phyloP scores from a whole-genome alignment of 306 rosid genomes.

The Pyrus betulifolia region DNA sequence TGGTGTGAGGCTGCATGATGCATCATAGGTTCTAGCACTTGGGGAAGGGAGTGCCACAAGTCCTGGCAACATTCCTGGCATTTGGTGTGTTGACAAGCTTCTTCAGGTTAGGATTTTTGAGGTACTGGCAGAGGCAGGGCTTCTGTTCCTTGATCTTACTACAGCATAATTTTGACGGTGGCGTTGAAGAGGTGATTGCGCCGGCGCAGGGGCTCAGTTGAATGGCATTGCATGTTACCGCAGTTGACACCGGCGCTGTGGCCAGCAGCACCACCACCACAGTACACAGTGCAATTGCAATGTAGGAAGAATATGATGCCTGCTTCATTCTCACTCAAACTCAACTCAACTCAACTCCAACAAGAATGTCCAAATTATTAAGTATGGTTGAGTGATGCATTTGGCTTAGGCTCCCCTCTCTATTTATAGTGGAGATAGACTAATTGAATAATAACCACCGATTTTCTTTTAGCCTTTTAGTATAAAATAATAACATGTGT shows the following conservation, averaged over 20 bases:
- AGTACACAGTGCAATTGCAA: conserved; percentile 33
- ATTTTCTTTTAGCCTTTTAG: not conserved
- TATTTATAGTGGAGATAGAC: conserved; percentile 45
- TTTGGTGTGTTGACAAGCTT: conserved; percentile 86
- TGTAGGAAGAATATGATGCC: conserved; percentile 29
- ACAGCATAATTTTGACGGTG: conserved; percentile 79
- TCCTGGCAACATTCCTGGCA: conserved; percentile 85
- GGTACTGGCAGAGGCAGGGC: conserved; percentile 92
- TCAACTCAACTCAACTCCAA: not conserved
- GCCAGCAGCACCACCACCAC: conserved; percentile 47
- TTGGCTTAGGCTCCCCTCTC: conserved; percentile 27
- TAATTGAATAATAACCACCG: not conserved
- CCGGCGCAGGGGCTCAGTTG: conserved; percentile 82
- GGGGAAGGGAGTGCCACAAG: conserved; percentile 95
- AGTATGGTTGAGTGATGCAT: conserved; percentile 23
- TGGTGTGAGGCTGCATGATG: not conserved
- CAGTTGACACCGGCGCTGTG: conserved; percentile 41
- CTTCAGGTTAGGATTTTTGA: conserved; percentile 82
- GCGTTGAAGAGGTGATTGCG: conserved; percentile 71
- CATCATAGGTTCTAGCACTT: conserved; percentile 37
- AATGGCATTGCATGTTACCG: conserved; percentile 77
- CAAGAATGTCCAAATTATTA: conserved; percentile 2
- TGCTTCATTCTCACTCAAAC: conserved; percentile 46
- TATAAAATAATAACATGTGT: too few species aligned
- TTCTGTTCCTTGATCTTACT: conserved; percentile 86